A percentile compares a stretch with the other conserved stretches of the same genome.
Conservation (phyloP, 768 basidiomycete species). For the Suillus variegatus region DNA sequence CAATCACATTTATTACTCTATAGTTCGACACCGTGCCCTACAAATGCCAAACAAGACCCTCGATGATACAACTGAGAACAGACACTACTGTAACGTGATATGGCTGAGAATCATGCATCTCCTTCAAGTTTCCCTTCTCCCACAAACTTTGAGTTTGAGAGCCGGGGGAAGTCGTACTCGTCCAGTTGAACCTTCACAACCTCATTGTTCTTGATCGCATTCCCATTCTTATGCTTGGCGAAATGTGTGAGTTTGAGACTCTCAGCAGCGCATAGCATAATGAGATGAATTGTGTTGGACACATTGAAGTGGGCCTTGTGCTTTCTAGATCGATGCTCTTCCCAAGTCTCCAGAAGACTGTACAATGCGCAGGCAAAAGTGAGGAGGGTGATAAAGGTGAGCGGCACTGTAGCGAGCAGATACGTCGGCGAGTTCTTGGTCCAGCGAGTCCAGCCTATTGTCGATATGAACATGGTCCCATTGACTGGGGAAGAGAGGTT, state of each 20-base stretch:
- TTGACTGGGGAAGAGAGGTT: conserved; percentile 6
- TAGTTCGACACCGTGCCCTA: background rate
- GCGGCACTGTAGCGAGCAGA: conserved; percentile 5
- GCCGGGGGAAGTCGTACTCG: background rate
- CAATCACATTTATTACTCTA: background rate
- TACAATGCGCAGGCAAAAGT: background rate
- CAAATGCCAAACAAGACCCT: background rate
- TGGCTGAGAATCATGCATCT: no score
- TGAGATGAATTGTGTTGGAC: background rate
- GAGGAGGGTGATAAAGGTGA: conserved; percentile 1
- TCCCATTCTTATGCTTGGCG: background rate
- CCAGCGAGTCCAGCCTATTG: conserved; percentile 11
- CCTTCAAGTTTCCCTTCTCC: no score
- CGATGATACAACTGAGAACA: no score
- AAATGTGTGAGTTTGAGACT: background rate
- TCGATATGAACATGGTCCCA: conserved; percentile 10
- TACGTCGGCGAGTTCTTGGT: background rate
- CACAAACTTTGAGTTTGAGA: background rate
- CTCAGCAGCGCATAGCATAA: background rate
- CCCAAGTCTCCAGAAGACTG: conserved; percentile 1
- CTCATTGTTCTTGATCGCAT: background rate
- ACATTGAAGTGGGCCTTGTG: background rate
- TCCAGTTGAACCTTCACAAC: background rate
- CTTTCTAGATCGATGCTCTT: background rate
- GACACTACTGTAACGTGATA: no score